Base-by-base conservation (phyloP, 441 rosid species). In the Eugenia klotzschiana region DNA sequence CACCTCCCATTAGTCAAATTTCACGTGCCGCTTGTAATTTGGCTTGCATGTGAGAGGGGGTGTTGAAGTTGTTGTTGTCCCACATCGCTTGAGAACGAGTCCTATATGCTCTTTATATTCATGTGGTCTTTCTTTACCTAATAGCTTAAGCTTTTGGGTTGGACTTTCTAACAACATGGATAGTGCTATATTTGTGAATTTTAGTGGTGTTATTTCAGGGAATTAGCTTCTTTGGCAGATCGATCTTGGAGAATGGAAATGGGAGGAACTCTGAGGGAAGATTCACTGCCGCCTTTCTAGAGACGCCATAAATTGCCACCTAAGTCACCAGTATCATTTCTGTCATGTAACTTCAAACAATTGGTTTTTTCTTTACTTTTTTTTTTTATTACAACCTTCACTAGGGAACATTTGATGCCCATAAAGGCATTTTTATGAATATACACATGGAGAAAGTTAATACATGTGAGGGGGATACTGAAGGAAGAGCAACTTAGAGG, bases 201-300 rank as follows among this genome's bases (percentile, higher is more conserved):
- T 40, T 33, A 29, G 43, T 53, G 41, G 22, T 53, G 41, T 49
- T 57, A 80, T 81, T 85, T 51, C 90, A 94, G 98, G 85, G 99
- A 96, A 90, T 86, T 95, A 86, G 88, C 91, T 77, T 64, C 91
- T 80, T 89, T 96, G 84, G 97, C 92, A 79, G 98, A 95, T 91
- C 91, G 81, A 85, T 93, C 98, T 46, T 93, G 98, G 98, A 93
- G 94, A 89, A 95, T 95, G 98, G 94, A 93, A 87, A 92, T 94
- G 92, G 97, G 96, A 55, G 98, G 98, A 87, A 86, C 91, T 87
- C 88, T 93, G 84, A 84, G 80, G 82, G 92, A 93, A 87, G 97
- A 93, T 83, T 86, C 46, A 13, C 85, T 89, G 83, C 91, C 90
- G 83, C 91, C 90, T 60, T 49, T 79, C 25, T 79, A 79, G 81